Percentiles rank a stretch among this genome's conserved stretches.
phyloP scores from a whole-genome alignment of 768 basidiomycete species.

The Suillus subluteus region DNA sequence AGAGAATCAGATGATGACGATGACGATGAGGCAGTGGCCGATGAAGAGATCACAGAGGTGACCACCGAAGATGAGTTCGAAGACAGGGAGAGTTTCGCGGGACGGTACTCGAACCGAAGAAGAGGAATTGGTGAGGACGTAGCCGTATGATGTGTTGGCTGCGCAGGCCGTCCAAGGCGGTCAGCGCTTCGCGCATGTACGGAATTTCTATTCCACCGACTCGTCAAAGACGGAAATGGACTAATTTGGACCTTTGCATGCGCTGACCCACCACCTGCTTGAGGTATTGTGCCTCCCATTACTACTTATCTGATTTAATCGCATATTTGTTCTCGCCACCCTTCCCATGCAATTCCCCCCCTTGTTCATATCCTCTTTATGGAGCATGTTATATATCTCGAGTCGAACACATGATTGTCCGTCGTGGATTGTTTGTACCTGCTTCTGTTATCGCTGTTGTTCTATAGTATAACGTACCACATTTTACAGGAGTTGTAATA shows the following conservation, averaged over 20 bases:
- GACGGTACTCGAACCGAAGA: constrained; percentile 69
- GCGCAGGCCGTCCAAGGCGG: constrained; percentile 2
- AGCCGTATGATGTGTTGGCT: constrained; percentile 28
- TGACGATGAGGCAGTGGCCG: constrained; percentile 50
- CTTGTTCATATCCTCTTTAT: constrained; percentile 5
- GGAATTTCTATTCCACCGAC: constrained; percentile 4
- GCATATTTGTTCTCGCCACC: constrained; percentile 12
- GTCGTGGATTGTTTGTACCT: neutral
- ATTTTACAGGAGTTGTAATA: constrained; percentile 29
- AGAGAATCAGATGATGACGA: constrained; percentile 30
- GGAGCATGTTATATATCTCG: constrained; percentile 3
- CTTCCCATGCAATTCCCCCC: constrained; percentile 15
- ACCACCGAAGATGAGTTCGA: constrained; percentile 81
- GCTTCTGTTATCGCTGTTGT: constrained; percentile 15
- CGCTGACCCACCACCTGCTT: constrained; percentile 4
- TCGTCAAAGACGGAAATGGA: constrained; percentile 17
- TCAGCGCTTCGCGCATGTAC: neutral
- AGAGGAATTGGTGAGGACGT: constrained; percentile 43
- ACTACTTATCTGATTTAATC: constrained; percentile 9
- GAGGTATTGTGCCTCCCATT: constrained; percentile 10
- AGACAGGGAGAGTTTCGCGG: constrained; percentile 63
- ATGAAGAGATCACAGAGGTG: constrained; percentile 50
- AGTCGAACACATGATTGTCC: neutral
- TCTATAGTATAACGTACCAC: constrained; percentile 31
- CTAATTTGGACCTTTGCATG: constrained; percentile 24